Percentiles rank a stretch among this genome's conserved stretches.
phyloP scores from a whole-genome alignment of 192 early-diverging fungal genomes.

The Glomus cerebriforme region DNA sequence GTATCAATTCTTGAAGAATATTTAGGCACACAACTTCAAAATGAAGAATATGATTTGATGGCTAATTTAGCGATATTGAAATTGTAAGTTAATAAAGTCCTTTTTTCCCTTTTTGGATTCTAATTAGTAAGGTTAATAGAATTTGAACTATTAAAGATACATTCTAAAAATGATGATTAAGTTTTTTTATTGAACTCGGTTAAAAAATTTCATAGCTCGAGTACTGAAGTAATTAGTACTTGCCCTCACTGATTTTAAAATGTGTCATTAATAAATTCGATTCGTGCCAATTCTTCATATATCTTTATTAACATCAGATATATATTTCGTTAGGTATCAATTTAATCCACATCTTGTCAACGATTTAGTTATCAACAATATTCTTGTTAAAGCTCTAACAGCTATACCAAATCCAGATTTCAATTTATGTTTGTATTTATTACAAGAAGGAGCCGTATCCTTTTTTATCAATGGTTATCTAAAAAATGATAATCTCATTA shows the following conservation, averaged over 20 bases:
- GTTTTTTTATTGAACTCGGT: not conserved
- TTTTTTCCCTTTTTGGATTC: not conserved
- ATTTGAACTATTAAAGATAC: not conserved
- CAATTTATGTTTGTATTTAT: slow-evolving; percentile 85
- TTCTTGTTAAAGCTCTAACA: slow-evolving; percentile 81
- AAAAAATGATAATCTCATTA: too few relatives aligned
- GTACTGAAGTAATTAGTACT: slow-evolving; percentile 14
- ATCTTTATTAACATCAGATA: not conserved
- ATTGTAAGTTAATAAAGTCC: slow-evolving; percentile 58
- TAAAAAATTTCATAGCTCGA: not conserved
- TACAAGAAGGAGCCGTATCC: slow-evolving; percentile 70
- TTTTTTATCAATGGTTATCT: not conserved
- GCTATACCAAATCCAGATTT: slow-evolving; percentile 87
- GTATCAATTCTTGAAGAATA: slow-evolving; percentile 82
- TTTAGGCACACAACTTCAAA: slow-evolving; percentile 75
- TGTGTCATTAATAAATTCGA: not conserved
- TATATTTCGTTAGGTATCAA: slow-evolving; percentile 64
- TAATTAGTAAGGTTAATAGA: not conserved
- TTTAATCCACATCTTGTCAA: slow-evolving; percentile 84
- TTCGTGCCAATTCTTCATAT: too few relatives aligned
- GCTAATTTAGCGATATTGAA: slow-evolving; percentile 92
- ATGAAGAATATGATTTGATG: slow-evolving; percentile 82
- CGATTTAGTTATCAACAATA: slow-evolving; percentile 67
- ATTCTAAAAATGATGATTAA: slow-evolving; percentile 12
- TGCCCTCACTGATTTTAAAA: slow-evolving; percentile 32